These are phyloP conservation scores for Anacardium occidentale DNA, from an alignment of 345 rosid genomes.

Conservation along the genomic window DNA sequence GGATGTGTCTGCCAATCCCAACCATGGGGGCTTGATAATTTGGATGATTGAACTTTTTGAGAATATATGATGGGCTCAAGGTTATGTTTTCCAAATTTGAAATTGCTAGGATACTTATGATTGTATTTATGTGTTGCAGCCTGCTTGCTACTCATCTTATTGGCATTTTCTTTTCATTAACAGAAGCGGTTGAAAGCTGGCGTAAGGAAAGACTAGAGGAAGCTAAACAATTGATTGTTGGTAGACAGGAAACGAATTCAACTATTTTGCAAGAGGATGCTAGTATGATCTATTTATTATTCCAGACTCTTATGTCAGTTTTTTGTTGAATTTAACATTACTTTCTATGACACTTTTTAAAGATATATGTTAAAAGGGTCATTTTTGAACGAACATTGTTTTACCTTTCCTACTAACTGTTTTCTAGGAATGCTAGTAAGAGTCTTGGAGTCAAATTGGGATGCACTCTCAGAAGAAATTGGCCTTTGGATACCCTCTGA, in stretches of 20 bases:
- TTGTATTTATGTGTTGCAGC: not conserved
- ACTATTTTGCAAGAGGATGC: conserved; percentile 63
- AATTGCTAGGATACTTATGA: not conserved
- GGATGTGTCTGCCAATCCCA: not conserved
- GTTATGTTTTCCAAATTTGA: conserved; percentile 5
- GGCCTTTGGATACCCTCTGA: conserved; percentile 90
- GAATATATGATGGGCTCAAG: not conserved
- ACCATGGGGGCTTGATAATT: conserved; percentile 1
- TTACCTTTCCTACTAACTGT: conserved; percentile 10
- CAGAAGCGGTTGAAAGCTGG: conserved; percentile 94
- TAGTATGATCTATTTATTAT: conserved; percentile 46
- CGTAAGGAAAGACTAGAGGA: conserved; percentile 73
- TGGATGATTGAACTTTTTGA: conserved; percentile 3
- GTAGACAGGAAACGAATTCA: conserved; percentile 45
- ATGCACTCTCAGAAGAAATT: conserved; percentile 68
- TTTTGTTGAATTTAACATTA: conserved; percentile 9
- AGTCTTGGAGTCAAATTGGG: conserved; percentile 84
- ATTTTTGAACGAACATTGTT: not conserved
- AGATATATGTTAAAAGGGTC: not conserved
- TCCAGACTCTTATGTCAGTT: not conserved
- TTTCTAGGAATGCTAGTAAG: conserved; percentile 57
- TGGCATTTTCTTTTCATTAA: conserved; percentile 31
- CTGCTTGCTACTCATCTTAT: conserved; percentile 21
- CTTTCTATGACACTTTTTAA: conserved; percentile 13
- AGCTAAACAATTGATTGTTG: conserved; percentile 49